A percentile compares a stretch with the other conserved stretches of the same genome.
phyloP scores from a whole-genome alignment of 2,329 filamentous ascomycete genomes.

The Exophiala xenobiotica region DNA sequence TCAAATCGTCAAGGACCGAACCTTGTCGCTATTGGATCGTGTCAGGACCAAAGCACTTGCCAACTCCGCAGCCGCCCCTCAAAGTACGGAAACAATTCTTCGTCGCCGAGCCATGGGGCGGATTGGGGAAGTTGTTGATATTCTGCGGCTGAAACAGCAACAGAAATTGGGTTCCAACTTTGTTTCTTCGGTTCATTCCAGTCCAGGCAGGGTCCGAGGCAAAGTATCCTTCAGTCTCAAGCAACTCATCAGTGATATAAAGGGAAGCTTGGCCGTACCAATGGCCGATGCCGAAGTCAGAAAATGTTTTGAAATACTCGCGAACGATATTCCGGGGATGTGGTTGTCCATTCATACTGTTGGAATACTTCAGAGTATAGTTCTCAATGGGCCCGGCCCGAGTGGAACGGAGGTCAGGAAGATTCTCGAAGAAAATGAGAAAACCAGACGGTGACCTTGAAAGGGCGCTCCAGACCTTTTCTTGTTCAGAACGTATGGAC shows the following conservation, averaged over 20 bases:
- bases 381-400: conserved; percentile 25
- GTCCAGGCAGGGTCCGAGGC: conserved; percentile 47
- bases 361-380: conserved; percentile 26
- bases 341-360: conserved; percentile 49
- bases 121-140: conserved; percentile 65
- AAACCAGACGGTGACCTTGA: background rate
- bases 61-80: conserved; percentile 48
- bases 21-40: conserved; percentile 64
- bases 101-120: conserved; percentile 66
- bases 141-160: conserved; percentile 62
- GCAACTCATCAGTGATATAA: conserved; percentile 62
- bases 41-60: conserved; percentile 66
- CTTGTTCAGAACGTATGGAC: too few relatives aligned
- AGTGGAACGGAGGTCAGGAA: conserved; percentile 26
- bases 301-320: conserved; percentile 49
- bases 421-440: conserved; percentile 8
- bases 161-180: conserved; percentile 34
- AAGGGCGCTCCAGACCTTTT: background rate
- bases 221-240: conserved; percentile 66
- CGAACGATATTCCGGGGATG: conserved; percentile 47
- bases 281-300: conserved; percentile 51
- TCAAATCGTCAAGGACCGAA: conserved; percentile 39
- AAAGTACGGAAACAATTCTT: conserved; percentile 56
- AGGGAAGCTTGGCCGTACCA: conserved; percentile 61
- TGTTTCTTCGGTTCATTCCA: conserved; percentile 23